Evolutionary conservation across 2,329 filamentous ascomycete genomes (phyloP).

Genomic region (Gremmenia infestans): DNA sequence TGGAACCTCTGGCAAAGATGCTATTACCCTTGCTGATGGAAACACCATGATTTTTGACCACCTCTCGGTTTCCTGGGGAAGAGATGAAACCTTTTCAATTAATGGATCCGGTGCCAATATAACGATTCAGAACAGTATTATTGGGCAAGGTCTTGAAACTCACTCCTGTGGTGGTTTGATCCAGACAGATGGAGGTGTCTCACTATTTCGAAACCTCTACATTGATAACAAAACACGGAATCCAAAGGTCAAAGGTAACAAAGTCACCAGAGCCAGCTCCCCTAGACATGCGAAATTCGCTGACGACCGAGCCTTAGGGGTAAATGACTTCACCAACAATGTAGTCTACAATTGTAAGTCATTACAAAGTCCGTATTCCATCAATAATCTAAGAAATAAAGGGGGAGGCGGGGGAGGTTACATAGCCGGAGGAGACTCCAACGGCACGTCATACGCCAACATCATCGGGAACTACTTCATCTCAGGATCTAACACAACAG

Average conservation of each 20-base stretch:
- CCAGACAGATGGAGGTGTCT: not conserved
- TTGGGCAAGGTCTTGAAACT: conserved; percentile 1
- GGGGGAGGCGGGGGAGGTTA: conserved; percentile 3
- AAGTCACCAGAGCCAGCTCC: conserved; percentile 45
- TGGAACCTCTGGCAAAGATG: conserved; percentile 47
- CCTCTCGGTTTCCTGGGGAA: conserved; percentile 42
- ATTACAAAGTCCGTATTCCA: conserved; percentile 40
- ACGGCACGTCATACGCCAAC: conserved; percentile 43
- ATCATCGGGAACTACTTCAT: conserved; percentile 55
- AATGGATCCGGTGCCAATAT: not conserved
- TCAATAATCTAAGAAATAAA: not conserved
- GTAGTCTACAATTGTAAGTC: conserved; percentile 53
- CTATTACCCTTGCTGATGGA: conserved; percentile 47
- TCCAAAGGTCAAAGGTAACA: conserved; percentile 31
- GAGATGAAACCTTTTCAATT: conserved; percentile 1
- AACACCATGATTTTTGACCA: conserved; percentile 53
- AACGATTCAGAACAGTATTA: conserved; percentile 1
- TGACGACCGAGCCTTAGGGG: conserved; percentile 52
- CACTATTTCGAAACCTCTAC: conserved; percentile 2
- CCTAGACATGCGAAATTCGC: not conserved
- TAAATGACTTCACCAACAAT: conserved; percentile 47
- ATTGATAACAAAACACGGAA: conserved; percentile 1
- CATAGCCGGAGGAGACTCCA: conserved; percentile 41
- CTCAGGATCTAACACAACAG: conserved; percentile 42
- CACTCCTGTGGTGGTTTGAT: conserved; percentile 1